phyloP scores from a whole-genome alignment of 1,139 yeast species.

The Scheffersomyces segobiensis region DNA sequence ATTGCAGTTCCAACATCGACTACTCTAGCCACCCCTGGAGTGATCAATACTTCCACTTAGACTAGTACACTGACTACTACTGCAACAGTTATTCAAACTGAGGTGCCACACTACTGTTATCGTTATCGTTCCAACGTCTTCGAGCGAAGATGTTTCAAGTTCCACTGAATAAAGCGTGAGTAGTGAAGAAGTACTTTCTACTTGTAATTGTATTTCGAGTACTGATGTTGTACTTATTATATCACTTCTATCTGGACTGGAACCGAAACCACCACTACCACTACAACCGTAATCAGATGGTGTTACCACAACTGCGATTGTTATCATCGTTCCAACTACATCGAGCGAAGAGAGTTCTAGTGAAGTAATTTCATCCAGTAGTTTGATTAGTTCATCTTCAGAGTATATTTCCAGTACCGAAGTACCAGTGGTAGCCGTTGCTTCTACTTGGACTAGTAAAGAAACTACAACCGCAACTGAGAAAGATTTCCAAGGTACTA shows the following conservation, averaged over 20 bases:
- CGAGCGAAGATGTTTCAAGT: too few relatives aligned
- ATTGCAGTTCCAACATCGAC: neutral
- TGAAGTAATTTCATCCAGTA: neutral
- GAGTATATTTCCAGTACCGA: neutral
- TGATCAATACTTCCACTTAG: neutral
- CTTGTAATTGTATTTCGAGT: too few relatives aligned
- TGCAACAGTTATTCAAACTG: neutral
- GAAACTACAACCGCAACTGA: neutral
- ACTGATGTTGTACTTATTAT: too few relatives aligned
- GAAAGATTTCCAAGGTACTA: neutral
- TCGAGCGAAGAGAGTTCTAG: neutral
- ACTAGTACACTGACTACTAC: neutral
- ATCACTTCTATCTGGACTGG: neutral
- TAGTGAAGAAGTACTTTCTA: too few relatives aligned
- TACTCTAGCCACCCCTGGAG: neutral
- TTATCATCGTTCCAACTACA: neutral
- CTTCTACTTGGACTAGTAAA: neutral
- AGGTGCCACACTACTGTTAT: neutral
- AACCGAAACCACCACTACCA: neutral
- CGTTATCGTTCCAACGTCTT: neutral
- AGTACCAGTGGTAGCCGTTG: neutral
- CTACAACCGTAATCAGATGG: neutral
- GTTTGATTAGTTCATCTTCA: neutral
- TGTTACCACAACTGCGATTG: neutral
- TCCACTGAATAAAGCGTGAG: too few relatives aligned